Evolutionary conservation across 2,329 filamentous ascomycete species (phyloP), one percentile per base, ranked within the genome.

Genomic region (Teratosphaeria gauchensis): DNA sequence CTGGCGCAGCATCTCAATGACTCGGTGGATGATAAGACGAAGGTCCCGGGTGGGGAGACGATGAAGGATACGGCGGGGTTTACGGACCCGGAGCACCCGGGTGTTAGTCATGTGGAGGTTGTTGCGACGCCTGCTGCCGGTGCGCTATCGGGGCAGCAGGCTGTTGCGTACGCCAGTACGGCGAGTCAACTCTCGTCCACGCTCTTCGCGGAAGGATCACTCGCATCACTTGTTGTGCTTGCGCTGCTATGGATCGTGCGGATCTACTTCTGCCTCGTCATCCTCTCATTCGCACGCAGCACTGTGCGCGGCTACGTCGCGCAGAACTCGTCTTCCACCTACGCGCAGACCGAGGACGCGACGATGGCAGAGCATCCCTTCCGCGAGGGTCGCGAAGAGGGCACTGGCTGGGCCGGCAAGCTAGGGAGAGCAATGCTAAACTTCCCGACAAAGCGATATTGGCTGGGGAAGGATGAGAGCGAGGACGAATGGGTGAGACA

Each of bases 211-310:
- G 81, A 81, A 51, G 85, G 87, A 68, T 84, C 81, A 70, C 80
- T 88, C 67, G 86, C 89, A 62, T 92, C 88, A 74, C 87, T 96
- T 72, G 78, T 86, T 11, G 80, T 95, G 57, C 89, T 96, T 61
- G 81, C 82, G 33, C 74, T 81, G 1, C 82, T 96, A 63, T 95
- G 88, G 75, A 77, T 87, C 12, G 78, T 95, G 48, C 82, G 92
- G 32, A 73, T 91, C 32, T 96, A 96, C 76, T 92, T 95, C 67
- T 84, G 88, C 65, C 77, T 96, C 42, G 82, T 96, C 57, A 84
- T 95, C 72, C 85, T 95, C 75, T 85, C 89, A 6, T 94, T 89
- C 72, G 90, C 92, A 3, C 84, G 90, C 62, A 83, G 86, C 69
- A 86, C 89, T 14, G 76, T 96, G 55, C 82, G 88, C 60, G 85